A percentile compares a stretch with the other conserved stretches of the same genome.
Evolutionary conservation across 1,284 basidiomycete genomes (phyloP).

Genomic region (Heimioporus retisporus): DNA sequence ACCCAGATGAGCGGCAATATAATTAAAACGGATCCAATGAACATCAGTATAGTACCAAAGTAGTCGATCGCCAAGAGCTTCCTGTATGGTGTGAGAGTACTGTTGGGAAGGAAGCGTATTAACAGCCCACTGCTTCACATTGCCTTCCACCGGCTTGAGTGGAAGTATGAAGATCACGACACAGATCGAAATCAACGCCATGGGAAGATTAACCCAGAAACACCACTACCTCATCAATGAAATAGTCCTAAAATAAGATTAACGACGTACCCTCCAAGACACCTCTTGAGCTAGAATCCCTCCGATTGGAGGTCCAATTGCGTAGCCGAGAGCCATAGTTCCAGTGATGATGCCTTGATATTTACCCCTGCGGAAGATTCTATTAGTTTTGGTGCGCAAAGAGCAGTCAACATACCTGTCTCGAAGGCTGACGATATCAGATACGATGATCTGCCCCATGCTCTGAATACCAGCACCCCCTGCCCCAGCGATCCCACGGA

Average conservation of each 20-base stretch:
- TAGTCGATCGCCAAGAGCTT: conserved; percentile 80
- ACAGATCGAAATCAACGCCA: conserved; percentile 61
- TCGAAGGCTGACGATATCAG: conserved; percentile 70
- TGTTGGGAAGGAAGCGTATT: neutral
- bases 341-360: conserved; percentile 73
- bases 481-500: conserved; percentile 73
- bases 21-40: conserved; percentile 70
- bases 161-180: conserved; percentile 73
- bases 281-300: conserved; percentile 65
- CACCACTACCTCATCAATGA: conserved; percentile 57
- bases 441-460: conserved; percentile 73
- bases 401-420: conserved; percentile 55
- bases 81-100: conserved; percentile 37
- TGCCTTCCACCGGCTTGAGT: conserved; percentile 70
- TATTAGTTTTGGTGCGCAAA: neutral
- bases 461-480: conserved; percentile 77
- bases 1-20: conserved; percentile 83
- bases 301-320: conserved; percentile 69
- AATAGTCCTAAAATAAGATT: neutral
- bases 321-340: conserved; percentile 55
- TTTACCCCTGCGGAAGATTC: conserved; percentile 57
- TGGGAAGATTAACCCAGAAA: conserved; percentile 75
- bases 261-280: conserved; percentile 65
- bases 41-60: conserved; percentile 65
- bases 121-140: conserved; percentile 54